Conservation (phyloP, 768 basidiomycete genomes). For the Suillus variegatus region DNA sequence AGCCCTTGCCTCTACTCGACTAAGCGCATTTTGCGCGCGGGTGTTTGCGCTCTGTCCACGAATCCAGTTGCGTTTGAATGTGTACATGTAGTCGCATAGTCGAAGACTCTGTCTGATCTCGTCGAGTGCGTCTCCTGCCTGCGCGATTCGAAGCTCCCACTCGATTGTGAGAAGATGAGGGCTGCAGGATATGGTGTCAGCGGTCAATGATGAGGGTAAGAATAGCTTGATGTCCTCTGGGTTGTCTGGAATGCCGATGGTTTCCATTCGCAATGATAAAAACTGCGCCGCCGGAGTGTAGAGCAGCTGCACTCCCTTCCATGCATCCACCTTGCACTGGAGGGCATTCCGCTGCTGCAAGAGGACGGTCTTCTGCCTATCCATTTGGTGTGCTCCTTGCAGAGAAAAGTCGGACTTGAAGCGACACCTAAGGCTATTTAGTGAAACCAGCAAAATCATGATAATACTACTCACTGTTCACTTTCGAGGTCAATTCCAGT, state of each 20-base stretch:
- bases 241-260: not conserved
- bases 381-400: slow-evolving; percentile 23
- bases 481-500: not conserved
- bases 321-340: slow-evolving; percentile 27
- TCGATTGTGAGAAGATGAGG: not conserved
- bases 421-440: not conserved
- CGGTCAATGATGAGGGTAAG: not conserved
- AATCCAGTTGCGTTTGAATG: slow-evolving; percentile 16
- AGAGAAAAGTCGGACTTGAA: not conserved
- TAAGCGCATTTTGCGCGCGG: slow-evolving; percentile 4
- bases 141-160: slow-evolving; percentile 2
- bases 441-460: not conserved
- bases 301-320: slow-evolving; percentile 23
- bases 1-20: slow-evolving; percentile 11
- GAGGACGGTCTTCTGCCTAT: slow-evolving; percentile 27
- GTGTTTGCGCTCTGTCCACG: slow-evolving; percentile 16
- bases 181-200: not conserved
- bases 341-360: slow-evolving; percentile 24
- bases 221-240: not conserved
- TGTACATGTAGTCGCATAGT: slow-evolving; percentile 11
- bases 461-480: not conserved
- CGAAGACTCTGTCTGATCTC: slow-evolving; percentile 10
- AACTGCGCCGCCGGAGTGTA: not conserved
- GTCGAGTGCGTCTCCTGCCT: slow-evolving; percentile 6
- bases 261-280: not conserved